Conservation (phyloP, 2,329 filamentous ascomycete species). For the Phialophora tarda region DNA sequence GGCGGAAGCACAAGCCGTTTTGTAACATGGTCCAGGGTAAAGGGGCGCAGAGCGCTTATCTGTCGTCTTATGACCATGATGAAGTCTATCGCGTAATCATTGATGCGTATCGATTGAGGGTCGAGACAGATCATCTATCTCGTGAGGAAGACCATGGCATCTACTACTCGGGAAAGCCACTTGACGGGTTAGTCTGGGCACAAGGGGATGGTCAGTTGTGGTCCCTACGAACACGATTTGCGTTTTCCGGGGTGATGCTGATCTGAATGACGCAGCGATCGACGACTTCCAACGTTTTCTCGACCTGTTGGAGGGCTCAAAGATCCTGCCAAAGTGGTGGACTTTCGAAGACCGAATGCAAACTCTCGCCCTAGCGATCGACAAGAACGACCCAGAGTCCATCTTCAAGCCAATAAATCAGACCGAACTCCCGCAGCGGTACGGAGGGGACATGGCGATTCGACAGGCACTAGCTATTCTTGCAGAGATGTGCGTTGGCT, state of each 20-base stretch:
- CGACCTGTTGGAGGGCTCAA: slow-evolving; percentile 36
- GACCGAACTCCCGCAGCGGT: slow-evolving; percentile 34
- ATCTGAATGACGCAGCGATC: slow-evolving; percentile 13
- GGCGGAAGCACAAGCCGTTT: slow-evolving; percentile 40
- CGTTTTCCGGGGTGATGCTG: background rate
- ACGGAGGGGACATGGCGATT: slow-evolving; percentile 37
- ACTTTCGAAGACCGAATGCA: slow-evolving; percentile 39
- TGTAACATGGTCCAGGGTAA: slow-evolving; percentile 40
- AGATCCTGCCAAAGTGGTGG: slow-evolving; percentile 49
- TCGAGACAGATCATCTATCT: slow-evolving; percentile 41
- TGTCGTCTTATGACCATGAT: slow-evolving; percentile 38
- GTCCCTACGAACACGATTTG: background rate
- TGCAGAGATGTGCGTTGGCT: slow-evolving; percentile 39
- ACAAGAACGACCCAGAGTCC: slow-evolving; percentile 34
- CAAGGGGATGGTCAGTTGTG: slow-evolving; percentile 33
- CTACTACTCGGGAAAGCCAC: slow-evolving; percentile 43
- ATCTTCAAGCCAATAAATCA: slow-evolving; percentile 38
- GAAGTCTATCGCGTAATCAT: slow-evolving; percentile 40
- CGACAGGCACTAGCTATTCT: slow-evolving; percentile 36
- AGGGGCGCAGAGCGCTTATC: slow-evolving; percentile 36
- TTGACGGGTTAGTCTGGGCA: slow-evolving; percentile 44
- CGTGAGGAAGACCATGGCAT: slow-evolving; percentile 37
- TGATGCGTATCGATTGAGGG: slow-evolving; percentile 43
- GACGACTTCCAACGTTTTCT: slow-evolving; percentile 51
- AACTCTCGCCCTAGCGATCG: slow-evolving; percentile 34